Percentiles rank a stretch among this genome's conserved stretches.
phyloP scores from a whole-genome alignment of 768 basidiomycete species.

The Auricularia heimuer region DNA sequence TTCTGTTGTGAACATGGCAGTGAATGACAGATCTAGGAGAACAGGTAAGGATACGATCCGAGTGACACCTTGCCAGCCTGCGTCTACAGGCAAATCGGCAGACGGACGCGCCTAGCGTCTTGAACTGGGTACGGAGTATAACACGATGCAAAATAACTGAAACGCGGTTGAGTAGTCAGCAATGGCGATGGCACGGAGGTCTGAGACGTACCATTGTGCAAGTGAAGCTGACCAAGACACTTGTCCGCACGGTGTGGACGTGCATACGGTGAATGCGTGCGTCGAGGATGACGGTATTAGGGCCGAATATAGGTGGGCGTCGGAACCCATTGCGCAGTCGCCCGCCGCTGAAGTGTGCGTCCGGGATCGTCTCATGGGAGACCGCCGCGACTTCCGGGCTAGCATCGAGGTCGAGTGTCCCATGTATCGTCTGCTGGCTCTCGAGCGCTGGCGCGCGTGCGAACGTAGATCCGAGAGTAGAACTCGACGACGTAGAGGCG shows the following conservation, averaged over 20 bases:
- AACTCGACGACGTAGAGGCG: background rate
- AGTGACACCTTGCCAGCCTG: no score
- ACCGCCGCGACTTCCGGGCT: background rate
- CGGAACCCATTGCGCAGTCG: slow-evolving; percentile 10
- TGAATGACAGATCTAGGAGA: no score
- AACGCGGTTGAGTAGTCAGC: background rate
- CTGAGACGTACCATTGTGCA: slow-evolving; percentile 2
- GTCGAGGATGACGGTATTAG: slow-evolving; percentile 28
- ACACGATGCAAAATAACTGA: background rate
- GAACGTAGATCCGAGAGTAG: background rate
- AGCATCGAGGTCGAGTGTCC: background rate
- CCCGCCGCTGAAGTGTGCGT: background rate
- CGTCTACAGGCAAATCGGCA: no score
- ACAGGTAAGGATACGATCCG: no score
- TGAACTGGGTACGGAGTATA: background rate
- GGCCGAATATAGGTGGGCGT: slow-evolving; percentile 30
- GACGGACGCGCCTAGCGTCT: no score
- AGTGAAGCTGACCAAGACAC: slow-evolving; percentile 16
- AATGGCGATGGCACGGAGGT: no score
- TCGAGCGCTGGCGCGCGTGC: background rate
- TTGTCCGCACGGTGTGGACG: slow-evolving; percentile 23
- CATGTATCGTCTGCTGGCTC: background rate
- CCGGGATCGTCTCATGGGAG: background rate
- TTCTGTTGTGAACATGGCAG: no score
- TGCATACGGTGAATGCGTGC: slow-evolving; percentile 27